Base-by-base conservation (phyloP, 208 protist genomes). In the Acanthamoeba culbertsoni region DNA sequence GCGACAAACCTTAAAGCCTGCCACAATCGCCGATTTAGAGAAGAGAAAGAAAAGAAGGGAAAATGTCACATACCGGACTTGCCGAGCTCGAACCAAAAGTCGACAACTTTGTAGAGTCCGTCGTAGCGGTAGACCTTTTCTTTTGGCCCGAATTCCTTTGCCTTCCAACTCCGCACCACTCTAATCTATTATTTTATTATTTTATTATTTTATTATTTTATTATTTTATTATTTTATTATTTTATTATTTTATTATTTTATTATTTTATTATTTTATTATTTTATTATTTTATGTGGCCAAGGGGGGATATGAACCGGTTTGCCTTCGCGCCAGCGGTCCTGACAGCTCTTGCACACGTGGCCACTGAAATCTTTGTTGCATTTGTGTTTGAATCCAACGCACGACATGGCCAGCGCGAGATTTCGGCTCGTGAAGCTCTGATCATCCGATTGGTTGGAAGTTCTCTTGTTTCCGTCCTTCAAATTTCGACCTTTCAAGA, bases 71-170 rank as follows among this genome's bases (percentile, higher is more conserved):
- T 55, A 63, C 86, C 86, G 35, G 86, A 73, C 59, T 79, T 46
- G 57, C 86, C 86, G 7, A 20, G 6, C 42, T 92, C 86, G 43
- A 28, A 51, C 86, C 86, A 92, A 31, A 48, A 92, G 65, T 92
- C 65, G 28, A 73, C 57, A 1, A 92, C 86, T 28, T 92, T 92
- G 86, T 92, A 92, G 59, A 92, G 48, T 28, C 86, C 86, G 37
- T 92, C 86, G 45, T 92, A 92, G 23, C 86, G 46, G 57, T 92
- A 92, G 33, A 35, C 7, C 28, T 92, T 63, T 6, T 45, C 48
- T 23, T 42, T 75, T 0, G 59, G 63, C 18, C 43, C 63, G 31
- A 45, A 92, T 37, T 86, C 51, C 31, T 86, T 86, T 6, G 43
- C 51, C 77, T 86, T 62, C 14, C 43, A n/a, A 31, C 77, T 62